These are phyloP conservation scores for Botrytis byssoidea DNA, from an alignment of 2,329 filamentous ascomycete genomes.

Conservation along the genomic window DNA sequence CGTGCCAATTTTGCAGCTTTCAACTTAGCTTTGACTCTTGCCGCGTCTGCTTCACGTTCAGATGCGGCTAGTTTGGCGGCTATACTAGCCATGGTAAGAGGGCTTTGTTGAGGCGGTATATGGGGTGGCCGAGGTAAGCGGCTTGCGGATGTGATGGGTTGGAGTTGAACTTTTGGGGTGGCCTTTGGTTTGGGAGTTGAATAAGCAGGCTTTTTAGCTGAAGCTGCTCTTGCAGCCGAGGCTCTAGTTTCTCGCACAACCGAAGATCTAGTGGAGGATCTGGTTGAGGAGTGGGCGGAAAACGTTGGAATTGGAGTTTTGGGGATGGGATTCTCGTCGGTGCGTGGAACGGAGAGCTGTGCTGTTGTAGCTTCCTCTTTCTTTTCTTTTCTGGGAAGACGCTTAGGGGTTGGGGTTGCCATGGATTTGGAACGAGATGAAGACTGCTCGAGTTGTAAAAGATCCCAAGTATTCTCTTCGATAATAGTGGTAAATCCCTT, in stretches of 20 bases:
- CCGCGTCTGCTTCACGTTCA: conserved; percentile 62
- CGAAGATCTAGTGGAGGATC: conserved; percentile 3
- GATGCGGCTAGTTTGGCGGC: conserved; percentile 63
- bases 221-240: conserved; percentile 10
- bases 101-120: conserved; percentile 49
- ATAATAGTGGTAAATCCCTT: conserved; percentile 48
- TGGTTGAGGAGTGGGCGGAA: conserved; percentile 15
- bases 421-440: conserved; percentile 40
- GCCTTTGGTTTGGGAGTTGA: conserved; percentile 21
- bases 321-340: conserved; percentile 31
- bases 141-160: conserved; percentile 25
- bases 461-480: conserved; percentile 50
- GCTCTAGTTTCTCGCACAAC: conserved; percentile 9
- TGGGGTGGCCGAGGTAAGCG: conserved; percentile 36
- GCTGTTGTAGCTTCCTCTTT: background rate
- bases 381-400: conserved; percentile 21
- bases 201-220: conserved; percentile 21
- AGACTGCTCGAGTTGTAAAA: conserved; percentile 41
- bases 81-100: conserved; percentile 60
- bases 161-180: conserved; percentile 31
- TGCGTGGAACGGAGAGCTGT: conserved; percentile 21
- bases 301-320: conserved; percentile 24
- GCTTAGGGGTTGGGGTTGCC: conserved; percentile 30
- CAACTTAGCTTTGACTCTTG: conserved; percentile 61
- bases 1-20: conserved; percentile 49